A percentile compares a stretch with the other conserved stretches of the same genome.
Evolutionary conservation across 805 yeast genomes (phyloP).

Genomic region (Phaffomyces antillensis): DNA sequence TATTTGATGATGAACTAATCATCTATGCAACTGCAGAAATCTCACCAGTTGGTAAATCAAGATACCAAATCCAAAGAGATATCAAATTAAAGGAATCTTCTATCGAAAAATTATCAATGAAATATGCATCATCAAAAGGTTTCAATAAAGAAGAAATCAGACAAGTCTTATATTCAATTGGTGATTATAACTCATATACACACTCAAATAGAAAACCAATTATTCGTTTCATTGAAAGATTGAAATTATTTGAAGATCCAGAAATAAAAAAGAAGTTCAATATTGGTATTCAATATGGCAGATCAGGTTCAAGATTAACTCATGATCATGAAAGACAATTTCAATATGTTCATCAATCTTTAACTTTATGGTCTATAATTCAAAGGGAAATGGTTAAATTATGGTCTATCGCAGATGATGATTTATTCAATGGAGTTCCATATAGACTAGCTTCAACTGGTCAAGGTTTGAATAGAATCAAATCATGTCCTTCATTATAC

Average conservation of each 20-base stretch:
- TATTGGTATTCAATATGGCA: slow-evolving; percentile 60
- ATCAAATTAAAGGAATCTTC: slow-evolving; percentile 65
- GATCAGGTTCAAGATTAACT: slow-evolving; percentile 62
- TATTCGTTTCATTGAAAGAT: slow-evolving; percentile 47
- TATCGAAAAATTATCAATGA: slow-evolving; percentile 49
- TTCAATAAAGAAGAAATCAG: slow-evolving; percentile 56
- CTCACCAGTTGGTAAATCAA: slow-evolving; percentile 47
- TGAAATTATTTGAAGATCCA: slow-evolving; percentile 40
- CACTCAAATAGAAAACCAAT: slow-evolving; percentile 66
- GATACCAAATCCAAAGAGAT: slow-evolving; percentile 47
- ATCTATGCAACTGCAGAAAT: slow-evolving; percentile 65
- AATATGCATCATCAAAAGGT: slow-evolving; percentile 35
- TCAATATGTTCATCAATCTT: slow-evolving; percentile 68
- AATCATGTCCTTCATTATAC: slow-evolving; percentile 62
- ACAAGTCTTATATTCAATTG: slow-evolving; percentile 67
- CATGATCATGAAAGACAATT: slow-evolving; percentile 70
- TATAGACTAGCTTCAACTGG: slow-evolving; percentile 68
- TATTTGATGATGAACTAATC: slow-evolving; percentile 53
- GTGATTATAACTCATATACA: slow-evolving; percentile 70
- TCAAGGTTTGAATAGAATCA: slow-evolving; percentile 73
- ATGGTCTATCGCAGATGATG: slow-evolving; percentile 74
- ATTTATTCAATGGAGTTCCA: slow-evolving; percentile 46
- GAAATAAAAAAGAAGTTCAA: slow-evolving; percentile 35
- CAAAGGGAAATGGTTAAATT: slow-evolving; percentile 72
- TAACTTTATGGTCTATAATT: slow-evolving; percentile 68